Base-by-base conservation (phyloP, 805 yeast genomes). In the Candida orba region DNA sequence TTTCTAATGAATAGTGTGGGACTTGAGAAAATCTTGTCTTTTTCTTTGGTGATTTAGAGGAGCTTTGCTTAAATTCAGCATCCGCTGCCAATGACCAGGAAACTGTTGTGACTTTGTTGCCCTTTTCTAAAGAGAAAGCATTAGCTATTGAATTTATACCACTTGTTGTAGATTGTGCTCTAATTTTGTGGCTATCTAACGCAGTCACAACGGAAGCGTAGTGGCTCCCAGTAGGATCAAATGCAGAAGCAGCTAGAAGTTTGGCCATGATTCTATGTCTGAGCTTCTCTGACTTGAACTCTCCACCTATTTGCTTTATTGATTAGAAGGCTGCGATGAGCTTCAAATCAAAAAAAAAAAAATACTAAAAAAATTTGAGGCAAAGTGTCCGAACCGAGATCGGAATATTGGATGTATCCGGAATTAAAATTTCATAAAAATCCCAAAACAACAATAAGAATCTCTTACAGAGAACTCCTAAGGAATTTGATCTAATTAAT, bases 131-230 rank as follows among this genome's bases (percentile, higher is more conserved):
- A 13, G 70, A 67, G 53, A 75, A 73, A 18, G 76, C 78, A 32
- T 71, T 63, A 50, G 72, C 70, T 27, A 76, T 57, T 6, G 67
- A 58, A 14, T 71, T 59, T 24, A 42, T 25, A n/a, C 27, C 33
- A 25, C 65, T 70, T 10, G 76, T 68, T 10, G 77, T 68, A 17
- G 83, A 71, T 55, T 79, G 81, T 3, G 84, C 84, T 44, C 80
- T 70, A 33, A 87, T 65, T 50, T 79, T 78, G 55, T 84, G 91
- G 6, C 79, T 69, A 59, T 85, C 91, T 46, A 87, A 71, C 2
- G 87, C 82, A 31, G 78, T 75, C 18, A 77, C 66, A 1, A 77
- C 86, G 37, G 79, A 75, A 23, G 90, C 88, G 52, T 79, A 71
- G 55, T 71, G 72, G 36, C 73, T 67, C n/a, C 83, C 80, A 1